Base-by-base conservation (phyloP, 805 yeast genomes). In the Myxozyma neotropica region DNA sequence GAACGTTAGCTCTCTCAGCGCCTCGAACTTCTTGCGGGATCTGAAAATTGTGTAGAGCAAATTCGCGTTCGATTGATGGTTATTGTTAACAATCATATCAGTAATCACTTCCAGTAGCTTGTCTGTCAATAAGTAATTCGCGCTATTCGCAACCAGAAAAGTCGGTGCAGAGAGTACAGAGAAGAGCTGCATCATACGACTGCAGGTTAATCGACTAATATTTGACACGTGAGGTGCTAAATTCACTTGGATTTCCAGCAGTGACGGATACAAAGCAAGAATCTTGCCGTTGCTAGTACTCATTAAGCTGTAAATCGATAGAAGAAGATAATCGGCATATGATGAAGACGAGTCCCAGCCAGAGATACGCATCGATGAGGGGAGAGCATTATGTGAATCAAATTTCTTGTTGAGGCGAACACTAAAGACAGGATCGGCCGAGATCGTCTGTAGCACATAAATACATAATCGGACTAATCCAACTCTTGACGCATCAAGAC, bases 391-490 rank as follows among this genome's bases (percentile, higher is more conserved):
- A 27, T 69, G 71, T n/a, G 67, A 65, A 17, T 69, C 70, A 57
- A 72, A 70, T 13, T 61, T 46, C 40, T 61, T 61, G 38, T 62
- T 57, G 24, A 70, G 56, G 3, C 68, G 55, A 17, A 45, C 66
- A 29, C 70, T 62, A 47, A 68, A 68, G 12, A 55, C 64, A 8
- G 65, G 57, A 36, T 71, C 72, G 7, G 69, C 54, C 6, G 75
- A 64, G 26, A 73, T 53, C n/a, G 68, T 59, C 19, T 69, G 71
- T 29, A 73, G 56, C 27, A 71, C 66, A 58, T 72, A 73, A 10
- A 69, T 63, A 42, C 74, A 72, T n/a, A 73, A 53, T n/a, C 75
- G 57, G 2, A 74, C 71, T 15, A 70, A 46, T 7, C 70, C 69
- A 12, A 59, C 55, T 31, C 66, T 57, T 13, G 66, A 49, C 3